Percentiles rank a stretch among this genome's conserved stretches.
phyloP scores from a whole-genome alignment of 371 early-diverging fungal genomes.

The Mucor lusitanicus region DNA sequence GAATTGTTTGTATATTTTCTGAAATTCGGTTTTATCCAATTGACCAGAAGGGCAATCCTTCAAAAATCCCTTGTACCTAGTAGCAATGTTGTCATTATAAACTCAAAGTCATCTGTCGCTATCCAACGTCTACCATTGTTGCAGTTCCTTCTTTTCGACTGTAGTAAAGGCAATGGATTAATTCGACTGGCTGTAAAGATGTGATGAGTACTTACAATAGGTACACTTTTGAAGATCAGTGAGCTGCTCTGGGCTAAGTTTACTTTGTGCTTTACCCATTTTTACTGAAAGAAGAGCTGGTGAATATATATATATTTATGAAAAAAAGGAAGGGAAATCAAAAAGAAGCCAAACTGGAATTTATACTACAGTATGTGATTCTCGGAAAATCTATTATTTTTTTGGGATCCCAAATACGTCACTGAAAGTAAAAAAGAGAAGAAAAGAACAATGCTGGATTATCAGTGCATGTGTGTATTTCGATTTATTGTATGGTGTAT shows the following conservation, averaged over 20 bases:
- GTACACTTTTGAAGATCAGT: conserved; percentile 81
- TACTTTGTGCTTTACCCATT: conserved; percentile 89
- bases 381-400: conserved; percentile 6
- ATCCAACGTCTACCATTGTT: conserved; percentile 76
- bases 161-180: not conserved
- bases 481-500: conserved; percentile 53
- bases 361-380: conserved; percentile 1
- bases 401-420: not conserved
- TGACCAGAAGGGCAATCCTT: conserved; percentile 90
- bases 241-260: conserved; percentile 80
- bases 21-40: conserved; percentile 85
- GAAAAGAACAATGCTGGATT: not conserved
- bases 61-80: conserved; percentile 94
- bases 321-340: not conserved
- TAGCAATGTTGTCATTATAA: not conserved
- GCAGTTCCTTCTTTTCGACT: conserved; percentile 94
- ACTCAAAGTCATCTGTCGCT: not conserved
- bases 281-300: not conserved
- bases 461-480: conserved; percentile 30
- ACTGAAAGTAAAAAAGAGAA: not conserved
- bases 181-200: not conserved
- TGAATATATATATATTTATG: not conserved
- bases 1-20: conserved; percentile 94
- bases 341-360: not conserved
- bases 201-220: conserved; percentile 65